These are phyloP conservation scores for Plasmopara viticola DNA, from an alignment of 352 stramenopile genomes.

Conservation along the genomic window DNA sequence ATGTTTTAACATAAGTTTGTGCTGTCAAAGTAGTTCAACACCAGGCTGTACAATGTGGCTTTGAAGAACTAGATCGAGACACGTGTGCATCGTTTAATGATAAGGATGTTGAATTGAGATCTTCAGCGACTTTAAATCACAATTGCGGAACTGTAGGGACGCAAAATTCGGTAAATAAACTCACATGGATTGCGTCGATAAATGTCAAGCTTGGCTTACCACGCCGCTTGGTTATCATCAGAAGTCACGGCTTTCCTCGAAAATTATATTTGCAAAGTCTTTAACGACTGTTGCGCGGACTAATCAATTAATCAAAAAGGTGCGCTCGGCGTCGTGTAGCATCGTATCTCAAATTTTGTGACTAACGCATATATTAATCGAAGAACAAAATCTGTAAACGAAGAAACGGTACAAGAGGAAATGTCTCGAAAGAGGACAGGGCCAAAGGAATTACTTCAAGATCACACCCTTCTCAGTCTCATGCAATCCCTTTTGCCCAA, in stretches of 20 bases:
- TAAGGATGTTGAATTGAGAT: constrained; percentile 8
- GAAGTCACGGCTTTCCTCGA: neutral
- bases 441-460: neutral
- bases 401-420: neutral
- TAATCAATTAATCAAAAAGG: neutral
- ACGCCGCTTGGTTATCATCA: neutral
- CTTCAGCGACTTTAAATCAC: constrained; percentile 7
- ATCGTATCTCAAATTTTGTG: neutral
- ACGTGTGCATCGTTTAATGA: constrained; percentile 2
- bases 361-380: constrained; percentile 4
- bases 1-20: constrained; percentile 1
- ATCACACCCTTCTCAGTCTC: neutral
- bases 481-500: neutral
- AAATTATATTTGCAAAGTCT: neutral
- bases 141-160: neutral
- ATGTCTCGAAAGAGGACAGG: neutral
- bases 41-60: constrained; percentile 23
- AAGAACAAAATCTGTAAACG: constrained; percentile 2
- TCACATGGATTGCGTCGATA: neutral
- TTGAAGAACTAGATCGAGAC: constrained; percentile 12
- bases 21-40: constrained; percentile 17
- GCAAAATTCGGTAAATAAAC: constrained; percentile 2
- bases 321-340: constrained; percentile 1
- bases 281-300: neutral
- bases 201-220: neutral